Conservation (phyloP, 345 rosid species). For the Corchorus olitorius region DNA sequence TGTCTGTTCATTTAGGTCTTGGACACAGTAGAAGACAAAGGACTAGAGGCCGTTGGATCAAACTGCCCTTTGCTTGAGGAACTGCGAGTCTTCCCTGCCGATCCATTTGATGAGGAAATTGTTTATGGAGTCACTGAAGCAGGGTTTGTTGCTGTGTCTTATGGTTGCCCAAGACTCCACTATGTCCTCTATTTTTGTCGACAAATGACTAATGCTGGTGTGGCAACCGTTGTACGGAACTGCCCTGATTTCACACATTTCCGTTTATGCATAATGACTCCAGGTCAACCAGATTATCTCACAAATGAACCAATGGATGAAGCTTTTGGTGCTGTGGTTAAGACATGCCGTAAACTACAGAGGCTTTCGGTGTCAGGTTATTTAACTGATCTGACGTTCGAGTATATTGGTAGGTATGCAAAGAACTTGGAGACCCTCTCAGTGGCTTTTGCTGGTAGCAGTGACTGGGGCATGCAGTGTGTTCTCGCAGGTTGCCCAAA, state of each 20-base stretch:
- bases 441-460: slow-evolving; percentile 74
- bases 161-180: slow-evolving; percentile 59
- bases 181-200: slow-evolving; percentile 72
- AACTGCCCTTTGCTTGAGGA: slow-evolving; percentile 66
- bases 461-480: slow-evolving; percentile 71
- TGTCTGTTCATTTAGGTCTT: slow-evolving; percentile 47
- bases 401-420: slow-evolving; percentile 64
- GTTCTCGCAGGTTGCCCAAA: slow-evolving; percentile 63
- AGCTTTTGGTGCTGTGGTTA: slow-evolving; percentile 75
- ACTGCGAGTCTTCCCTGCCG: slow-evolving; percentile 69
- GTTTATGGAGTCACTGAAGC: slow-evolving; percentile 57
- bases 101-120: slow-evolving; percentile 60
- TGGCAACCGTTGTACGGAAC: slow-evolving; percentile 59
- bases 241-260: slow-evolving; percentile 75
- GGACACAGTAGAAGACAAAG: slow-evolving; percentile 68
- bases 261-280: slow-evolving; percentile 77
- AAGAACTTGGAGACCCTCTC: slow-evolving; percentile 75
- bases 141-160: slow-evolving; percentile 64
- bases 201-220: slow-evolving; percentile 76
- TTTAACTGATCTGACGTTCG: slow-evolving; percentile 62
- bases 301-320: slow-evolving; percentile 71
- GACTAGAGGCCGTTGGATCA: slow-evolving; percentile 59
- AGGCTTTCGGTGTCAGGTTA: slow-evolving; percentile 71
- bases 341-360: slow-evolving; percentile 61
- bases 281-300: slow-evolving; percentile 59